phyloP scores from a whole-genome alignment of 177 flowering plant genomes.

The Vitis hybrid region DNA sequence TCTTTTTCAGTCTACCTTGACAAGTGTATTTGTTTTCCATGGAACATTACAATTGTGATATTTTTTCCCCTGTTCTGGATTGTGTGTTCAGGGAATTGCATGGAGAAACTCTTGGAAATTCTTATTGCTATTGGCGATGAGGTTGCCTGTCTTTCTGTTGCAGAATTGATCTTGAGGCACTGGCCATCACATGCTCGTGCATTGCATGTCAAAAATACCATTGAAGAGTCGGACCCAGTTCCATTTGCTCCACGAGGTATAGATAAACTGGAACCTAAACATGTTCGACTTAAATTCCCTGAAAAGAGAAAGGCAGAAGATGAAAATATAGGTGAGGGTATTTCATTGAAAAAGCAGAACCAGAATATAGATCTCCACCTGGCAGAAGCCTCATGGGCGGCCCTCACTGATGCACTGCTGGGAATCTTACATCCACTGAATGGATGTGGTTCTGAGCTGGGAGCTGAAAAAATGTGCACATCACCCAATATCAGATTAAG shows the following conservation, averaged over 20 bases:
- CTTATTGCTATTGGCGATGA: conserved; percentile 98
- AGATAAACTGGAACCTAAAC: conserved; percentile 89
- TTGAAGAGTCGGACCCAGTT: conserved; percentile 72
- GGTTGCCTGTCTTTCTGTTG: conserved; percentile 88
- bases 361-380: conserved; percentile 54
- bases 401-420: conserved; percentile 56
- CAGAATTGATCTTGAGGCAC: conserved; percentile 78
- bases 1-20: background rate
- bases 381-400: conserved; percentile 72
- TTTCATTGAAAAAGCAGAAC: conserved; percentile 47
- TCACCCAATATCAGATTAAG: conserved; percentile 51
- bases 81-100: conserved; percentile 84
- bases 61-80: conserved; percentile 8
- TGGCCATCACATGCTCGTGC: conserved; percentile 99
- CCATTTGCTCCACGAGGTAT: conserved; percentile 94
- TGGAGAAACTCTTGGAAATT: conserved; percentile 98
- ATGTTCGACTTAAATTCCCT: conserved; percentile 71
- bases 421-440: conserved; percentile 38
- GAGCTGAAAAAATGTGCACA: conserved; percentile 23
- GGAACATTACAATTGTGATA: background rate
- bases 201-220: conserved; percentile 78
- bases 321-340: conserved; percentile 29
- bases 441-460: conserved; percentile 34
- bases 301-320: conserved; percentile 70
- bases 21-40: background rate